These are phyloP conservation scores for Zymoseptoria brevis DNA, from an alignment of 2,329 filamentous ascomycete species.

Conservation along the genomic window DNA sequence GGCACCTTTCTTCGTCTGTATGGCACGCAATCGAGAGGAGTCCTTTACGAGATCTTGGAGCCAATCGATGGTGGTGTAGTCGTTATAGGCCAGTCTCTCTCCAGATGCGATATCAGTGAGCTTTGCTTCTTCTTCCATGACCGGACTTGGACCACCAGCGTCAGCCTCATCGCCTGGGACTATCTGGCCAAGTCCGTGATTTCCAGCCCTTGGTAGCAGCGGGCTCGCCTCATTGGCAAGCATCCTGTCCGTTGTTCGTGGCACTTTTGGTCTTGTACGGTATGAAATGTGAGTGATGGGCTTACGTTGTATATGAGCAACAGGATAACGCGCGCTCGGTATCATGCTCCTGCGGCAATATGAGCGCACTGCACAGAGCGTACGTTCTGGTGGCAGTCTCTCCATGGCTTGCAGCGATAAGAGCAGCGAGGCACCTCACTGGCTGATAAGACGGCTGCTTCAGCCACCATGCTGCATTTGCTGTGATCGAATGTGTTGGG, in stretches of 20 bases:
- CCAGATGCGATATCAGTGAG: slow-evolving; percentile 42
- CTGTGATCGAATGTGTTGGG: background rate
- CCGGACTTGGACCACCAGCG: slow-evolving; percentile 36
- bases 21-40: slow-evolving; percentile 44
- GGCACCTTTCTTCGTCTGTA: slow-evolving; percentile 38
- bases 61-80: slow-evolving; percentile 57
- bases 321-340: background rate
- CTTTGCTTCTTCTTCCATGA: slow-evolving; percentile 44
- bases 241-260: slow-evolving; percentile 3
- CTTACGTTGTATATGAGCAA: background rate
- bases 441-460: slow-evolving; percentile 2
- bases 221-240: slow-evolving; percentile 27
- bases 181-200: slow-evolving; percentile 10
- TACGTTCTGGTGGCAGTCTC: background rate
- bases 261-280: background rate
- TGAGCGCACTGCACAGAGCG: background rate
- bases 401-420: slow-evolving; percentile 1
- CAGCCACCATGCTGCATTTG: background rate
- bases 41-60: slow-evolving; percentile 54
- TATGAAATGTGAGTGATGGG: background rate
- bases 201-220: slow-evolving; percentile 25
- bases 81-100: slow-evolving; percentile 52
- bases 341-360: background rate
- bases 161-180: slow-evolving; percentile 34
- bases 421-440: background rate